Conservation (phyloP, 1,139 yeast species). For the Sugiyamaella xylanicola region DNA sequence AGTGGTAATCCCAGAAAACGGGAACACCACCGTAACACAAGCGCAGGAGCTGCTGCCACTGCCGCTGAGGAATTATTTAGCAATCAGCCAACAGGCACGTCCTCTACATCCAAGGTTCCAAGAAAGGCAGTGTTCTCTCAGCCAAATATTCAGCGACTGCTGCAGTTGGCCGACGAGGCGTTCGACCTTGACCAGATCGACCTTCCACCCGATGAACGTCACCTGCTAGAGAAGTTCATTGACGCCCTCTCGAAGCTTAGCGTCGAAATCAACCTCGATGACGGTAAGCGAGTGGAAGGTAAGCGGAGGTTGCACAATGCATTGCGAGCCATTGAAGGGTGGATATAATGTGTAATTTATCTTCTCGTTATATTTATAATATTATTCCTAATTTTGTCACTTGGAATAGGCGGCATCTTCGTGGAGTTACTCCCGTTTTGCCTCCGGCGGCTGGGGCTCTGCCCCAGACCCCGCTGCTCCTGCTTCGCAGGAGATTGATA, state of each 20-base stretch:
- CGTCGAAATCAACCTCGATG: slow-evolving; percentile 86
- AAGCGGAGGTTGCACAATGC: slow-evolving; percentile 77
- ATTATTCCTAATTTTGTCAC: slow-evolving; percentile 8
- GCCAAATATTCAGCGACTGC: slow-evolving; percentile 35
- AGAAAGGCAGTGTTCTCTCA: slow-evolving; percentile 31
- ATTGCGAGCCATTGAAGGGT: slow-evolving; percentile 82
- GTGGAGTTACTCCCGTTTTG: no score
- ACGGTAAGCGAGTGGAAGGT: slow-evolving; percentile 78
- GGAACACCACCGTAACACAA: neutral
- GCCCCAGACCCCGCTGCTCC: no score
- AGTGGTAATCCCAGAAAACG: neutral
- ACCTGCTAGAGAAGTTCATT: slow-evolving; percentile 77
- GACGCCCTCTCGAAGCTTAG: slow-evolving; percentile 83
- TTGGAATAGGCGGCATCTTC: slow-evolving; percentile 1
- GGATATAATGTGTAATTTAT: slow-evolving; percentile 38
- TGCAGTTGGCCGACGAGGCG: slow-evolving; percentile 32
- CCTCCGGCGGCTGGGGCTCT: no score
- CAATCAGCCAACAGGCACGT: slow-evolving; percentile 4
- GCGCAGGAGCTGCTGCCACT: neutral
- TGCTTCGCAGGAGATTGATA: no score
- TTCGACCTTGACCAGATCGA: slow-evolving; percentile 70
- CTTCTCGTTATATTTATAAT: slow-evolving; percentile 12
- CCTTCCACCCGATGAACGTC: slow-evolving; percentile 75
- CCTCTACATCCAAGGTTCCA: slow-evolving; percentile 12
- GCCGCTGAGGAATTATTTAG: slow-evolving; percentile 7